These are phyloP conservation scores for Pyrus betulifolia DNA, from an alignment of 306 rosid genomes.

Conservation along the genomic window DNA sequence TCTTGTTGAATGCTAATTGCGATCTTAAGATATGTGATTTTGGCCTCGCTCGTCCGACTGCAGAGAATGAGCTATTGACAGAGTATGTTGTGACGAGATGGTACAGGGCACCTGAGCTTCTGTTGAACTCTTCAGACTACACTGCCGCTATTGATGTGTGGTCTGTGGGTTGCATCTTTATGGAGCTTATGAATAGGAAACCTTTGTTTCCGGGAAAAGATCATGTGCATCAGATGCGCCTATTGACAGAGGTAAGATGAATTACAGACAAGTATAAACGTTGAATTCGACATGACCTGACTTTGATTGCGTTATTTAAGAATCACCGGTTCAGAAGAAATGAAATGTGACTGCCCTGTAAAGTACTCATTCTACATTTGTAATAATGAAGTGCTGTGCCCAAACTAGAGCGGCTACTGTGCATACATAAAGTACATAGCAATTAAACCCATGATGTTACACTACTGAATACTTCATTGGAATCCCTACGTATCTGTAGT, in stretches of 20 bases:
- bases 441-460: neutral
- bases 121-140: conserved; percentile 93
- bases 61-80: conserved; percentile 84
- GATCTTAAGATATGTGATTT: conserved; percentile 93
- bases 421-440: neutral
- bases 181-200: conserved; percentile 97
- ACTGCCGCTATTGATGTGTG: conserved; percentile 90
- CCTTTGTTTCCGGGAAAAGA: conserved; percentile 88
- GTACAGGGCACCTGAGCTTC: conserved; percentile 94
- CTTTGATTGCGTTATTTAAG: neutral
- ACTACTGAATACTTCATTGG: neutral
- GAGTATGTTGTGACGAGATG: conserved; percentile 97
- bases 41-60: conserved; percentile 84
- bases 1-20: conserved; percentile 78
- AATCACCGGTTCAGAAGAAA: neutral
- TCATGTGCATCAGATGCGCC: conserved; percentile 93
- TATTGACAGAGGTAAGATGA: conserved; percentile 76
- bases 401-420: neutral
- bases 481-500: neutral
- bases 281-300: neutral
- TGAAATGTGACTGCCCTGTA: neutral
- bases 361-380: neutral
- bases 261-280: neutral
- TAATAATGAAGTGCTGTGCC: neutral
- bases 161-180: conserved; percentile 94